phyloP scores from a whole-genome alignment of 208 protist species.

The Trypanosoma cruzi region DNA sequence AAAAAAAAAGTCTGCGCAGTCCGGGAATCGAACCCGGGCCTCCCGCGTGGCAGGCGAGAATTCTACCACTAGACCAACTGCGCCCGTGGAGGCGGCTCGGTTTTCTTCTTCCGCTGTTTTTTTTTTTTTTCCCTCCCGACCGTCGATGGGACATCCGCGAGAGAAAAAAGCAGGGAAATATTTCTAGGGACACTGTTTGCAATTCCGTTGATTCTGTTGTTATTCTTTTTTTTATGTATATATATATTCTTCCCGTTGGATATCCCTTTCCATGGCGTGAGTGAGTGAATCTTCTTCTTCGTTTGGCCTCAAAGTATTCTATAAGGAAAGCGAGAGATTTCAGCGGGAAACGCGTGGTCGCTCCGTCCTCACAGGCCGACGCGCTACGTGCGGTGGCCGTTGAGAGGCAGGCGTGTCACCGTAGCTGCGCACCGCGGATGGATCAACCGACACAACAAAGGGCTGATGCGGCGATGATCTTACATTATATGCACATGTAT shows the following conservation, averaged over 20 bases:
- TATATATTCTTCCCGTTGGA: neutral
- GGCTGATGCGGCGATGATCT: constrained; percentile 35
- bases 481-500: constrained; percentile 32
- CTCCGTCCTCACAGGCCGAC: neutral
- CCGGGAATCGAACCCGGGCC: constrained; percentile 94
- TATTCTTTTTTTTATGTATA: neutral
- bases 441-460: constrained; percentile 73
- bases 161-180: neutral
- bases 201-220: neutral
- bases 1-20: constrained; percentile 77
- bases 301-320: too few species aligned
- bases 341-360: constrained; percentile 2
- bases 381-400: neutral
- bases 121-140: neutral
- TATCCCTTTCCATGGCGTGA: neutral
- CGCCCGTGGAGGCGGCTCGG: constrained; percentile 32
- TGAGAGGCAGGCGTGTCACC: constrained; percentile 20
- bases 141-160: too few species aligned
- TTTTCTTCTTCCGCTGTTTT: neutral
- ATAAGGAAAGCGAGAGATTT: too few species aligned
- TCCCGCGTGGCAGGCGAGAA: constrained; percentile 93
- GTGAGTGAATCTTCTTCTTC: too few species aligned
- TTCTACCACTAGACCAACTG: constrained; percentile 95
- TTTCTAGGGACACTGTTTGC: neutral
- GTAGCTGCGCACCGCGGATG: constrained; percentile 28